Evolutionary conservation across 768 basidiomycete genomes (phyloP).

Genomic region (Lactifluus rugatus): DNA sequence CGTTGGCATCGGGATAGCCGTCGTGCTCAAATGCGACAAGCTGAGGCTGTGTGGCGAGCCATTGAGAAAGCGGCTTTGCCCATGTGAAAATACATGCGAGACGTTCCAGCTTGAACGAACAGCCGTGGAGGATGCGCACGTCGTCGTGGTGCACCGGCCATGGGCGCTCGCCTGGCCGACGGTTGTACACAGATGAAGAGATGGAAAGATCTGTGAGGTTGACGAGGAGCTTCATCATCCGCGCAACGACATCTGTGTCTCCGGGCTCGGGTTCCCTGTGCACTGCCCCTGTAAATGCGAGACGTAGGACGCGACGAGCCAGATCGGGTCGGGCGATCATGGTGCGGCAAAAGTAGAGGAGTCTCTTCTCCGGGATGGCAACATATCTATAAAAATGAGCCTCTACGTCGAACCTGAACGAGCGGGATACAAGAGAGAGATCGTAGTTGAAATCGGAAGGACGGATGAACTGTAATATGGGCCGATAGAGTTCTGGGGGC

Average conservation of each 20-base stretch:
- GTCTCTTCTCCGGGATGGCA: slow-evolving; percentile 1
- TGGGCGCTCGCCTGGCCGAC: background rate
- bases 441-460: slow-evolving; percentile 3
- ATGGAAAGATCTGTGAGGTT: slow-evolving; percentile 17
- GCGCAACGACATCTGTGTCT: background rate
- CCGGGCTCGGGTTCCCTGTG: slow-evolving; percentile 4
- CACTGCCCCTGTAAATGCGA: slow-evolving; percentile 9
- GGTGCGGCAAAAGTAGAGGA: slow-evolving; percentile 12
- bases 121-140: slow-evolving; percentile 3
- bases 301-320: slow-evolving; percentile 10
- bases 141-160: slow-evolving; percentile 9
- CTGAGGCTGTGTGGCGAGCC: slow-evolving; percentile 12
- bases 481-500: slow-evolving; percentile 8
- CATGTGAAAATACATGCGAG: slow-evolving; percentile 7
- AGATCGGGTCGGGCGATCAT: slow-evolving; percentile 16
- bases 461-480: slow-evolving; percentile 4
- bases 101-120: slow-evolving; percentile 13
- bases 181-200: background rate
- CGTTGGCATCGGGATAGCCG: background rate
- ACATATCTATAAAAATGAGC: slow-evolving; percentile 10
- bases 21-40: slow-evolving; percentile 10
- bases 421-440: slow-evolving; percentile 4
- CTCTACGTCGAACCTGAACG: slow-evolving; percentile 7
- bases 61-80: slow-evolving; percentile 1
- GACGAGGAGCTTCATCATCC: slow-evolving; percentile 6